A percentile compares a stretch with the other conserved stretches of the same genome.
phyloP scores from a whole-genome alignment of 805 yeast species.

The Candida insectorum region DNA sequence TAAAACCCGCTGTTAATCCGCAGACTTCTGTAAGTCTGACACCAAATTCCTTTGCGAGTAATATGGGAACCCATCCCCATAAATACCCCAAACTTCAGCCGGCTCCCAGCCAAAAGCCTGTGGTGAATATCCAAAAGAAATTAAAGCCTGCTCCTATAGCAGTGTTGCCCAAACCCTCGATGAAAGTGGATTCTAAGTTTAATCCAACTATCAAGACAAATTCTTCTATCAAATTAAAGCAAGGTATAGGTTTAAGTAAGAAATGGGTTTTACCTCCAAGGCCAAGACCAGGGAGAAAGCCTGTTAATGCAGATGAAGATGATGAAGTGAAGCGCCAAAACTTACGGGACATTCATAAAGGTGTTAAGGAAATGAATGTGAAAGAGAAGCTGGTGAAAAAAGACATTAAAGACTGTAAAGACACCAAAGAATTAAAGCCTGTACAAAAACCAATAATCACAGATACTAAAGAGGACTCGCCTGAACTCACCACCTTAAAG shows the following conservation, averaged over 20 bases:
- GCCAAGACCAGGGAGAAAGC: slow-evolving; percentile 52
- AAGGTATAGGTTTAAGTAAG: slow-evolving; percentile 34
- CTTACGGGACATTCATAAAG: slow-evolving; percentile 4
- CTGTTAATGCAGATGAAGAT: slow-evolving; percentile 14
- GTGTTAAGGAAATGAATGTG: slow-evolving; percentile 5
- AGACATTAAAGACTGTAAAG: not conserved
- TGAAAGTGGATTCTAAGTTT: slow-evolving; percentile 14
- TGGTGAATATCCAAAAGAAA: slow-evolving; percentile 28
- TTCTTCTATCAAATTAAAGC: slow-evolving; percentile 10
- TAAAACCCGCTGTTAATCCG: no score
- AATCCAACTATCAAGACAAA: slow-evolving; percentile 18
- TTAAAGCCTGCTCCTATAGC: slow-evolving; percentile 29
- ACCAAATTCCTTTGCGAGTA: not conserved
- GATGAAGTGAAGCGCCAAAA: slow-evolving; percentile 4
- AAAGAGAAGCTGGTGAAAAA: not conserved
- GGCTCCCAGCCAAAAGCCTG: slow-evolving; percentile 18
- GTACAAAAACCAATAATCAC: not conserved
- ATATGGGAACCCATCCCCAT: slow-evolving; percentile 1
- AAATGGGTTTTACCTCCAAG: slow-evolving; percentile 56
- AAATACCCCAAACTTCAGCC: slow-evolving; percentile 25
- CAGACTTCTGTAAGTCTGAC: no score
- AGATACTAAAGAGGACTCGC: slow-evolving; percentile 3
- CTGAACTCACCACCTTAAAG: slow-evolving; percentile 24
- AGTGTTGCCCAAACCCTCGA: slow-evolving; percentile 24
- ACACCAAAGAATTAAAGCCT: not conserved